phyloP scores from a whole-genome alignment of 2,329 filamentous ascomycete genomes.

The Lecanosticta acicola region DNA sequence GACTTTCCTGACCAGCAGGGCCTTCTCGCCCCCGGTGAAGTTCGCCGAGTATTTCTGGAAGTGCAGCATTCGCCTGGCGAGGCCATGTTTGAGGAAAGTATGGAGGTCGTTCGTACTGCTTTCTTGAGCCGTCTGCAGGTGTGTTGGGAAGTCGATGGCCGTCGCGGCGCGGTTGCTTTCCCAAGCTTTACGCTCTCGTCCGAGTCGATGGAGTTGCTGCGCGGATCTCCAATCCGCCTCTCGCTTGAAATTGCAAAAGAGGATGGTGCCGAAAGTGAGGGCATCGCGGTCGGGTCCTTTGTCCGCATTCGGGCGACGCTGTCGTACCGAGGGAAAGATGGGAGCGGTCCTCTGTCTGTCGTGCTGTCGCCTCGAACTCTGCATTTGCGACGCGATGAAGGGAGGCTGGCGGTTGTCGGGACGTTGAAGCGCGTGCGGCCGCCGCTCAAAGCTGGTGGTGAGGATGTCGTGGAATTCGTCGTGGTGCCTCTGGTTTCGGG shows the following conservation, averaged over 20 bases:
- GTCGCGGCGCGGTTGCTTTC: slow-evolving; percentile 21
- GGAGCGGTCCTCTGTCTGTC: slow-evolving; percentile 12
- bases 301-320: slow-evolving; percentile 12
- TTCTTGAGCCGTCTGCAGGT: slow-evolving; percentile 20
- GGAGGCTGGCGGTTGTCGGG: slow-evolving; percentile 17
- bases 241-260: slow-evolving; percentile 1
- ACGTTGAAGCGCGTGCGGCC: slow-evolving; percentile 16
- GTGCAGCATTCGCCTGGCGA: slow-evolving; percentile 4
- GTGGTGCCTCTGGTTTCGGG: slow-evolving; percentile 22
- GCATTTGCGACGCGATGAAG: slow-evolving; percentile 9
- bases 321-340: slow-evolving; percentile 7
- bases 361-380: slow-evolving; percentile 7
- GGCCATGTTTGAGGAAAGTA: slow-evolving; percentile 11
- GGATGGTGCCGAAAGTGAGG: background rate
- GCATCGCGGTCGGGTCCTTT: slow-evolving; percentile 12
- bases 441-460: slow-evolving; percentile 10
- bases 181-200: slow-evolving; percentile 12
- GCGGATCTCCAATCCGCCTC: slow-evolving; percentile 12
- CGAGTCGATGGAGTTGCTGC: slow-evolving; percentile 14
- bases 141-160: slow-evolving; percentile 18
- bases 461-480: slow-evolving; percentile 18
- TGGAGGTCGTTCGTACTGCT: slow-evolving; percentile 10
- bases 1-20: slow-evolving; percentile 10
- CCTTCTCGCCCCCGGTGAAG: slow-evolving; percentile 18
- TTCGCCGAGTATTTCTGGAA: slow-evolving; percentile 16